phyloP scores from a whole-genome alignment of 2,329 filamentous ascomycete species.

The Herpotrichia juniperi region DNA sequence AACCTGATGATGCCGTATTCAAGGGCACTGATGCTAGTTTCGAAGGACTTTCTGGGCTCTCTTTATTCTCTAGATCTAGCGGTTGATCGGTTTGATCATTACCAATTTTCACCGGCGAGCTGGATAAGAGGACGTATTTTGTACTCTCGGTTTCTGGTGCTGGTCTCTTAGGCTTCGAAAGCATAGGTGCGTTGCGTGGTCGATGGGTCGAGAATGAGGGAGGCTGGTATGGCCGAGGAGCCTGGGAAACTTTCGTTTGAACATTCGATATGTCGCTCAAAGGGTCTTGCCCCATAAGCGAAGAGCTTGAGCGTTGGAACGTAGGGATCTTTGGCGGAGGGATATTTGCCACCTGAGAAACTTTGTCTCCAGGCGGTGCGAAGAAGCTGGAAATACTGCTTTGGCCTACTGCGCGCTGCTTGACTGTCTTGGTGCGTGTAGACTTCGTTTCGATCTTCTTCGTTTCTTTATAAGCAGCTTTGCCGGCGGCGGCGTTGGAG shows the following conservation, averaged over 20 bases:
- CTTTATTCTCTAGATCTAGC: conserved; percentile 8
- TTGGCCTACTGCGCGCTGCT: conserved; percentile 54
- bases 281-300: conserved; percentile 19
- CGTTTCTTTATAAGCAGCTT: conserved; percentile 30
- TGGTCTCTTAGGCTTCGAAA: conserved; percentile 34
- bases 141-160: conserved; percentile 31
- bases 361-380: conserved; percentile 32
- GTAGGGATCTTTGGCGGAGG: conserved; percentile 10
- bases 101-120: conserved; percentile 47
- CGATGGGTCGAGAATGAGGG: conserved; percentile 37
- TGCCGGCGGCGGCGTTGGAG: conserved; percentile 26
- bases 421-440: conserved; percentile 23
- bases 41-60: conserved; percentile 11
- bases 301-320: conserved; percentile 29
- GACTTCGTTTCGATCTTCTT: conserved; percentile 27
- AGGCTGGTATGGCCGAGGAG: conserved; percentile 25
- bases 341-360: conserved; percentile 18
- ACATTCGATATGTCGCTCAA: conserved; percentile 44
- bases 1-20: conserved; percentile 15
- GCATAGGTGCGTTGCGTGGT: conserved; percentile 39
- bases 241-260: conserved; percentile 10
- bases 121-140: conserved; percentile 57
- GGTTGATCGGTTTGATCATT: conserved; percentile 1
- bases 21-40: conserved; percentile 8
- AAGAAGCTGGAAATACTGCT: conserved; percentile 62